phyloP scores from a whole-genome alignment of 371 early-diverging fungal species.

The Lichtheimia hyalospora region DNA sequence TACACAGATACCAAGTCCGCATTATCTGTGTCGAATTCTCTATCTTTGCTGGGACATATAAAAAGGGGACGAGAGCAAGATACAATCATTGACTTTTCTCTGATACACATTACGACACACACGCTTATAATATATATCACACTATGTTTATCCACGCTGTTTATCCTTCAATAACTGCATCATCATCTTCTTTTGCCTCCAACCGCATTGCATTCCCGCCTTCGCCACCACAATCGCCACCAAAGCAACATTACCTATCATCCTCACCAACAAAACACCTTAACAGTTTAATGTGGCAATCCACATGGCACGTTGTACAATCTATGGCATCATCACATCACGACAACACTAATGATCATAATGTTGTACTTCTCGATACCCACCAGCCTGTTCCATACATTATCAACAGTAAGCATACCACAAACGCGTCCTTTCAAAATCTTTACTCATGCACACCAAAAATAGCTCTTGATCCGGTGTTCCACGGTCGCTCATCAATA shows the following conservation, averaged over 20 bases:
- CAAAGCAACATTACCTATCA: neutral
- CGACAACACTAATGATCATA: neutral
- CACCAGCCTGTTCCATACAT: neutral
- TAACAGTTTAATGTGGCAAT: slow-evolving; percentile 1
- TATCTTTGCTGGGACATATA: too few species aligned
- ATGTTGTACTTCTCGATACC: neutral
- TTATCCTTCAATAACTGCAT: neutral
- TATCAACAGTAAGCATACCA: neutral
- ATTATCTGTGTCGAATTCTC: too few species aligned
- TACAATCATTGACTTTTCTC: too few species aligned
- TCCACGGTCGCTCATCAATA: slow-evolving; percentile 48
- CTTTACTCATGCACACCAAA: neutral
- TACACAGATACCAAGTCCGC: too few species aligned
- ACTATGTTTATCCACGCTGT: slow-evolving; percentile 3
- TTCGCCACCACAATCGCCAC: slow-evolving; percentile 15
- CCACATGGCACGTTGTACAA: slow-evolving; percentile 6
- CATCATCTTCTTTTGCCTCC: neutral
- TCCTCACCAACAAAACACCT: slow-evolving; percentile 2
- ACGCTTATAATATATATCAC: neutral
- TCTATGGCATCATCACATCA: slow-evolving; percentile 2
- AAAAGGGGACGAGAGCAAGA: too few species aligned
- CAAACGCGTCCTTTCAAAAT: neutral
- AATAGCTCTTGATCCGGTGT: slow-evolving; percentile 8
- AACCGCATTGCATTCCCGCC: slow-evolving; percentile 8
- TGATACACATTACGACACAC: neutral